A percentile compares a stretch with the other conserved stretches of the same genome.
phyloP scores from a whole-genome alignment of 208 protist species.

The Trypanosomatidae sp. region DNA sequence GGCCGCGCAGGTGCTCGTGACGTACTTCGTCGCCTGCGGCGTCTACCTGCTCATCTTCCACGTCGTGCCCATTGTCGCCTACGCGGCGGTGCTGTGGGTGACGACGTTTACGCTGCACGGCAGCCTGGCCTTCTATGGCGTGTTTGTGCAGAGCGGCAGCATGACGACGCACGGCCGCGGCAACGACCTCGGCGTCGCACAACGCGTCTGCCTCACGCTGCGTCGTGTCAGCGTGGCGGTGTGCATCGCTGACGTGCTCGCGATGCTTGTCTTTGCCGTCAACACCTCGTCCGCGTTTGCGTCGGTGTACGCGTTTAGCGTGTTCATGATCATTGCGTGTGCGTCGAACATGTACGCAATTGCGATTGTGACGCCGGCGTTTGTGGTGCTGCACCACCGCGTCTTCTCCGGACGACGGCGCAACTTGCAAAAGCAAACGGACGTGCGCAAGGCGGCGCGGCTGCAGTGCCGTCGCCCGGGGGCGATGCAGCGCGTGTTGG shows the following conservation, averaged over 20 bases:
- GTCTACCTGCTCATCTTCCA: conserved; percentile 24
- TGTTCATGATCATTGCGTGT: conserved; percentile 42
- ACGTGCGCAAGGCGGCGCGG: conserved; percentile 15
- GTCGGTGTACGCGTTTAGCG: conserved; percentile 29
- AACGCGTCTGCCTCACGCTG: conserved; percentile 47
- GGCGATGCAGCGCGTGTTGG: conserved; percentile 10
- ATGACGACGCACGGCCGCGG: conserved; percentile 39
- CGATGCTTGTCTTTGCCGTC: conserved; percentile 36
- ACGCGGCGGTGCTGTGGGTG: conserved; percentile 26
- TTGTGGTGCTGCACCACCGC: conserved; percentile 40
- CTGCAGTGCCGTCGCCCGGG: conserved; percentile 10
- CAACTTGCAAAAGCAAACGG: conserved; percentile 27
- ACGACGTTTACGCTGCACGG: conserved; percentile 43
- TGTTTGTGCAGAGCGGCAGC: conserved; percentile 36
- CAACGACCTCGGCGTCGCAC: conserved; percentile 44
- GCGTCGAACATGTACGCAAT: conserved; percentile 48
- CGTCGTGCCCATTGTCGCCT: conserved; percentile 20
- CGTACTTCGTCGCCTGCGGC: conserved; percentile 21
- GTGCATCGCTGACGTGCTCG: conserved; percentile 26
- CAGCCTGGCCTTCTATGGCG: conserved; percentile 47
- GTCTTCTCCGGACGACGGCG: conserved; percentile 28
- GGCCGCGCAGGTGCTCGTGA: conserved; percentile 11
- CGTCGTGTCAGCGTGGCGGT: conserved; percentile 17
- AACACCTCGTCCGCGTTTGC: conserved; percentile 30
- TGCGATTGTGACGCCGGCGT: conserved; percentile 20